phyloP scores from a whole-genome alignment of 2,329 filamentous ascomycete genomes.

The Pseudocercospora fuligena region DNA sequence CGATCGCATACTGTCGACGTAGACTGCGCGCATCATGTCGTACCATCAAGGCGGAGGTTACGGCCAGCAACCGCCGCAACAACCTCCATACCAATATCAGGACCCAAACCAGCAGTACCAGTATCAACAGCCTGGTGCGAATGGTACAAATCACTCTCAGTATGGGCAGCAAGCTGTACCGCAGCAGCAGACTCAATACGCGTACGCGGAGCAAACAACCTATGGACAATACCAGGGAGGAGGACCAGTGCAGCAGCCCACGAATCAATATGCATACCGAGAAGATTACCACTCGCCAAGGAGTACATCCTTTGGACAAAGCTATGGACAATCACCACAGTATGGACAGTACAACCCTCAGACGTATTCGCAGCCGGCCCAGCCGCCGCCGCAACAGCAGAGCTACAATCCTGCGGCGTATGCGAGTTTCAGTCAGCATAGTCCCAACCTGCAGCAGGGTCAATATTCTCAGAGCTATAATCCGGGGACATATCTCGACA shows the following conservation, averaged over 20 bases:
- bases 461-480: constrained; percentile 31
- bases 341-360: constrained; percentile 72
- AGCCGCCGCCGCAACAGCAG: constrained; percentile 34
- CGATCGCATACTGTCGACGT: constrained; percentile 9
- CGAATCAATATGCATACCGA: constrained; percentile 28
- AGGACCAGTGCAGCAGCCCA: constrained; percentile 37
- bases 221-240: constrained; percentile 35
- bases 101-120: constrained; percentile 35
- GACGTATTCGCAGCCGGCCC: constrained; percentile 52
- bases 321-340: constrained; percentile 55
- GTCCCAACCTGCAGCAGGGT: constrained; percentile 18
- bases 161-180: constrained; percentile 25
- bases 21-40: constrained; percentile 52
- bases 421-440: constrained; percentile 39
- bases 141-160: constrained; percentile 32
- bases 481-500: constrained; percentile 33
- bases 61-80: constrained; percentile 28
- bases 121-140: constrained; percentile 31
- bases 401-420: constrained; percentile 54
- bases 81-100: constrained; percentile 27
- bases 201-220: constrained; percentile 34
- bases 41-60: constrained; percentile 61
- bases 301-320: constrained; percentile 24
- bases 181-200: constrained; percentile 20
- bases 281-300: constrained; percentile 29